Percentiles rank a stretch among this genome's conserved stretches.
Conservation (phyloP, 139 green algal genomes). For the Nannochloris sp. region DNA sequence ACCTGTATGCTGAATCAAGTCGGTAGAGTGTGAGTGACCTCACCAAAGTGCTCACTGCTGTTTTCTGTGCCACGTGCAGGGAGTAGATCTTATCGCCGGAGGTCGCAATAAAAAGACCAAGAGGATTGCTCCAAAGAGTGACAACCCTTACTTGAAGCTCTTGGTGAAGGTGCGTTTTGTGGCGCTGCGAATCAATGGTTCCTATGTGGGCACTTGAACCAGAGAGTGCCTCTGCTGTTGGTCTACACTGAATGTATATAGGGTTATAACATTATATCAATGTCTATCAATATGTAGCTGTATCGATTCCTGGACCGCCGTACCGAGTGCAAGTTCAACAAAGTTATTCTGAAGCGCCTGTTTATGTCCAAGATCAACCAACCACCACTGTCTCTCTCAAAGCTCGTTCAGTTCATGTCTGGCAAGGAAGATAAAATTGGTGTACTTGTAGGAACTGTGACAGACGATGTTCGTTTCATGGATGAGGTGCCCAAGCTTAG, state of each 20-base stretch:
- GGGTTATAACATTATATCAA: no score
- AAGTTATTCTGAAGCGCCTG: conserved; percentile 92
- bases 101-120: conserved; percentile 88
- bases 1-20: not conserved
- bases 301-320: conserved; percentile 94
- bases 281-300: conserved; percentile 60
- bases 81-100: conserved; percentile 94
- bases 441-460: conserved; percentile 90
- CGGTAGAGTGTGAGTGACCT: not conserved
- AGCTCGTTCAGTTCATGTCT: conserved; percentile 84
- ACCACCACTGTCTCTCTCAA: conserved; percentile 90
- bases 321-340: conserved; percentile 94
- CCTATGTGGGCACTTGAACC: not conserved
- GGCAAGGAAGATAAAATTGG: conserved; percentile 89
- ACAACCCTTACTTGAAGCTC: conserved; percentile 99
- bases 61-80: conserved; percentile 45
- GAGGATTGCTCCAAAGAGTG: conserved; percentile 84
- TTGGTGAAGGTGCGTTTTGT: conserved; percentile 87
- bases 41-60: not conserved
- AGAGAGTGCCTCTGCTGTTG: no score
- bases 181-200: no score
- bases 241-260: no score
- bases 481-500: conserved; percentile 83
- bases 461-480: conserved; percentile 86
- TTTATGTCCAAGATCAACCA: conserved; percentile 94